These are phyloP conservation scores for Osmozyma mogii DNA, from an alignment of 805 yeast genomes.

Conservation along the genomic window DNA sequence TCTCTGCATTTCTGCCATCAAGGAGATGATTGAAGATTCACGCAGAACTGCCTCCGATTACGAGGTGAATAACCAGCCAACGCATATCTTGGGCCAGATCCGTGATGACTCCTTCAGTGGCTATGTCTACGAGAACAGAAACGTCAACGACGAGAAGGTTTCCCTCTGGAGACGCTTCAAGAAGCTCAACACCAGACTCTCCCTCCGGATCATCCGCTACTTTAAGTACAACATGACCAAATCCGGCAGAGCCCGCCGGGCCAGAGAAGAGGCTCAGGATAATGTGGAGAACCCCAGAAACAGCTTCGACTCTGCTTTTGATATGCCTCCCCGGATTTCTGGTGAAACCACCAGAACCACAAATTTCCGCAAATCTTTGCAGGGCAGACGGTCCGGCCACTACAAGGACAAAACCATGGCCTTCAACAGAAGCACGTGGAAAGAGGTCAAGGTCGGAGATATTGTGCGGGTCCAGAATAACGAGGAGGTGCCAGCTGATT, in stretches of 20 bases:
- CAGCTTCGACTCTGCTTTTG: slow-evolving; percentile 25
- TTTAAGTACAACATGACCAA: slow-evolving; percentile 25
- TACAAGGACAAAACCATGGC: slow-evolving; percentile 17
- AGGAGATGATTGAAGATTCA: slow-evolving; percentile 78
- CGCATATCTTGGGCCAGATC: slow-evolving; percentile 49
- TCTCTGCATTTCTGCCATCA: slow-evolving; percentile 64
- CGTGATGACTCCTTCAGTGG: slow-evolving; percentile 22
- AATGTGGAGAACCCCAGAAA: slow-evolving; percentile 11
- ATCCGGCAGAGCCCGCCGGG: slow-evolving; percentile 27
- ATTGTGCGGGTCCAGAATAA: slow-evolving; percentile 60
- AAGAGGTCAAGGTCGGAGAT: slow-evolving; percentile 66
- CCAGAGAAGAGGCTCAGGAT: slow-evolving; percentile 7
- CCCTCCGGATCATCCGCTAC: slow-evolving; percentile 20
- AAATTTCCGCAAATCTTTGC: slow-evolving; percentile 7
- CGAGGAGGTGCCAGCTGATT: slow-evolving; percentile 77
- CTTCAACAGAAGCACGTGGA: slow-evolving; percentile 54
- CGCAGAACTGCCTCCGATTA: slow-evolving; percentile 64
- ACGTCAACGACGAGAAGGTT: slow-evolving; percentile 56
- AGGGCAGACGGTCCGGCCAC: slow-evolving; percentile 9
- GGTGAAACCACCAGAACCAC: slow-evolving; percentile 4
- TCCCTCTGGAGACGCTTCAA: slow-evolving; percentile 66
- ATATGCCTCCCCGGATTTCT: slow-evolving; percentile 4
- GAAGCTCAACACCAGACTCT: slow-evolving; percentile 34
- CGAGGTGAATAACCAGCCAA: slow-evolving; percentile 67
- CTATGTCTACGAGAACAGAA: slow-evolving; percentile 38